phyloP scores from a whole-genome alignment of 192 early-diverging fungal genomes.

The Chytriomyces sp. region DNA sequence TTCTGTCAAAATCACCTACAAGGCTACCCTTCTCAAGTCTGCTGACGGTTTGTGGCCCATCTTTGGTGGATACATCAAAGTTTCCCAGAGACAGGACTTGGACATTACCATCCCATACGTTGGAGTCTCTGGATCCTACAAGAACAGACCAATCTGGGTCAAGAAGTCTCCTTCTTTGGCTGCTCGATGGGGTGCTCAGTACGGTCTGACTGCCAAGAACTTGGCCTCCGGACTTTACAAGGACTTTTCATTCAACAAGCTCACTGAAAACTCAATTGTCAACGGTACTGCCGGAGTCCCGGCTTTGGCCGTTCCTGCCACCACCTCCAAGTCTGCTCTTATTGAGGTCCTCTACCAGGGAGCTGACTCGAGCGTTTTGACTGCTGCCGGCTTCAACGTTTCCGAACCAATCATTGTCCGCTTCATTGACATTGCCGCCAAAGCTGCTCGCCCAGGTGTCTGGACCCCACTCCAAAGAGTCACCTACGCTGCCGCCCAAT shows the following conservation, averaged over 20 bases:
- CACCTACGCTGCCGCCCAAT: background rate
- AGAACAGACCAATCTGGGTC: background rate
- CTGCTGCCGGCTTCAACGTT: slow-evolving; percentile 42
- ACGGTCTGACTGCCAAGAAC: no score
- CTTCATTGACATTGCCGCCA: background rate
- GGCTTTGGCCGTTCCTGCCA: background rate
- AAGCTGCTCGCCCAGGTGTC: background rate
- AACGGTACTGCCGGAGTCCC: background rate
- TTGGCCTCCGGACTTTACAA: background rate
- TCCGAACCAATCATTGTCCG: slow-evolving; percentile 25
- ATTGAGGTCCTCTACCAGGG: background rate
- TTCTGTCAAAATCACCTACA: slow-evolving; percentile 36
- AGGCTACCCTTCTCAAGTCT: background rate
- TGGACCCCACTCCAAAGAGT: background rate
- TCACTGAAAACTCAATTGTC: background rate
- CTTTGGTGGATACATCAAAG: background rate
- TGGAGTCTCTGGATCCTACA: slow-evolving; percentile 2
- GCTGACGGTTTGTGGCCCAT: background rate
- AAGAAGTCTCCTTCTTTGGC: slow-evolving; percentile 3
- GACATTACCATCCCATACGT: slow-evolving; percentile 33
- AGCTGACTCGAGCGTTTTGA: background rate
- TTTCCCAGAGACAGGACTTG: background rate
- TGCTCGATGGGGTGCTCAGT: background rate
- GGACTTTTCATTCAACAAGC: background rate
- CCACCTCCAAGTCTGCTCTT: background rate